Base-by-base conservation (phyloP, 495 filamentous ascomycete species). In the Schizothecium vesticola region DNA sequence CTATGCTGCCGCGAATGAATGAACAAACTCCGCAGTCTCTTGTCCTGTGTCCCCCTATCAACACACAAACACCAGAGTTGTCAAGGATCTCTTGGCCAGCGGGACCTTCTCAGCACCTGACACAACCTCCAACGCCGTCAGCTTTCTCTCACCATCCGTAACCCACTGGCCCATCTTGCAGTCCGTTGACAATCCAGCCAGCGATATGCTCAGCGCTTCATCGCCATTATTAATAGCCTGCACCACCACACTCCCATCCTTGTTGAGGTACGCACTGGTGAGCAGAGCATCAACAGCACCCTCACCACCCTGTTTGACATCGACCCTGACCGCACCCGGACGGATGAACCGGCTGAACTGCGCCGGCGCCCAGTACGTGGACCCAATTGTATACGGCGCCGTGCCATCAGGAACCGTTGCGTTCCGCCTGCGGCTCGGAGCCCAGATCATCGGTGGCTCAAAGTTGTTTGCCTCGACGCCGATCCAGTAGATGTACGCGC, bases 401-500 rank as follows among this genome's bases (percentile, higher is more conserved):
- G 43, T 59, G 9, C 26, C 61, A 4, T 7, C 58, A 1, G 63
- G 51, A 10, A 28, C 51, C 36, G 55, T 43, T 9, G 28, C 6
- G 51, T 56, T 31, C 4, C 6, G 3, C 16, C 58, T 59, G 13
- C 25, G 65, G 7, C 36, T 66, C 5, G 71, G 71, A 10, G 64
- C 65, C 68, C 64, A 68, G 36, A 72, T 68, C 10, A 70, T 36
- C 2, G 71, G 71, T 4, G 68, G 68, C 21, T 72, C 71, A 8
- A 21, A 51, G 0, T 25, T 29, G 28, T 22, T 61, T 29, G 61
- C 65, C 8, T 68, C 62, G 7, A 63, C 71, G 1, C 68, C 71
- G 12, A 72, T 72, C 85, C 86, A 86, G 74, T 84, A 86, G 9
- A 87, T 73, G 65, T 83, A 86, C 3, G 78, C 85, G 28, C 78